Evolutionary conservation across 2,329 filamentous ascomycete species (phyloP), one percentile per base, ranked within the genome.

Genomic region (Fusarium oxysporum): DNA sequence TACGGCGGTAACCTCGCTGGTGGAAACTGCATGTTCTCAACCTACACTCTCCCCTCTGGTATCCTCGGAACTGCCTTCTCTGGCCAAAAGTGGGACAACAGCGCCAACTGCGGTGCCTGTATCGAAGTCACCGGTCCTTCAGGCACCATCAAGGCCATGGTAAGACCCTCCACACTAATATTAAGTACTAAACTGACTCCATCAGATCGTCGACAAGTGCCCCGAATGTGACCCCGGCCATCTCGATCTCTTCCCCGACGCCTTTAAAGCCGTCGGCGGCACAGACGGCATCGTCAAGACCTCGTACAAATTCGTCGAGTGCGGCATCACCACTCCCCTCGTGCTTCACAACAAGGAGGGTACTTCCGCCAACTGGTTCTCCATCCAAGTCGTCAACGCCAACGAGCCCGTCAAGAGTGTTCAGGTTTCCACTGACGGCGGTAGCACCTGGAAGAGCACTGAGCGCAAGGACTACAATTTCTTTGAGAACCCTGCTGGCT

Each of bases 61-160:
- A 80, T 92, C 62, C 89, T 83, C 74, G 91, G 91, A 62, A 90
- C 90, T 14, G 91, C 91, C 4, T 85, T 90, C 55, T 89, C 90
- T 1, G 86, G 86, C 43, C 81, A 84, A 6, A 87, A 86, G 73
- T 93, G 91, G 91, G 80, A 85, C 56, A 81, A 78, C 58, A 85
- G 86, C 4, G 85, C 82, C 45, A 83, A 88, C 70, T 93, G 91
- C 76, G 91, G 91, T 71, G 82, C 85, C 25, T 93, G 91, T 71
- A 81, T 93, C 17, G 80, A 85, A 57, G 89, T 93, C 38, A 90
- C 85, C 5, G 88, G 88, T 1, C 87, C 86, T 8, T 84, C 79
- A 19, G 90, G 89, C 65, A 84, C 82, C 30, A 86, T 92, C 78
- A 91, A 85, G 37, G 90, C 88, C 43, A 92, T 93, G 91, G 88